phyloP scores from a whole-genome alignment of 768 basidiomycete genomes.

The Rhizopogon vesiculosus region DNA sequence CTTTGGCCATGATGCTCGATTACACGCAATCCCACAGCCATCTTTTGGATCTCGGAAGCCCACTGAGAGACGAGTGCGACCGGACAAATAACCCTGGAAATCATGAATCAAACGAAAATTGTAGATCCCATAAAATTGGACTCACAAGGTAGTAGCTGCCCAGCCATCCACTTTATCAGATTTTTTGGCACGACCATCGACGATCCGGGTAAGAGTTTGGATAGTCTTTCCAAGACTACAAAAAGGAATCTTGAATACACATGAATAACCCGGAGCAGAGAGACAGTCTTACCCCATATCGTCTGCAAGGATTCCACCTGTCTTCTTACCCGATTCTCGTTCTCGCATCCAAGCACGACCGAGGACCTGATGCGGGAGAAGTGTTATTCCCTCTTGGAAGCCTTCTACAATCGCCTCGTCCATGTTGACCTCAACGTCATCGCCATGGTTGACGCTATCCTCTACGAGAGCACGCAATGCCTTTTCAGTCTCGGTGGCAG shows the following conservation, averaged over 20 bases:
- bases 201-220: conserved; percentile 83
- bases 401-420: conserved; percentile 71
- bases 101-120: background rate
- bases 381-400: conserved; percentile 61
- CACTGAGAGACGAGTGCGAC: conserved; percentile 88
- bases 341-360: conserved; percentile 86
- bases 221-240: conserved; percentile 83
- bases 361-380: conserved; percentile 86
- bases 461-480: conserved; percentile 74
- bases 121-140: background rate
- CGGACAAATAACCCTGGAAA: conserved; percentile 76
- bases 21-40: conserved; percentile 62
- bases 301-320: conserved; percentile 88
- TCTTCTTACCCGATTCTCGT: conserved; percentile 73
- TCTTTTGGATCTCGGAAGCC: conserved; percentile 78
- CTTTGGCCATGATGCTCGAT: conserved; percentile 78
- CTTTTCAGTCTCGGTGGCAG: conserved; percentile 63
- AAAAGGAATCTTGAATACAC: background rate
- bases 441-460: conserved; percentile 53
- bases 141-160: conserved; percentile 67
- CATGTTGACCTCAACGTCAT: conserved; percentile 53
- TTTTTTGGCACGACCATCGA: conserved; percentile 70
- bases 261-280: background rate
- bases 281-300: conserved; percentile 66
- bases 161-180: conserved; percentile 71